These are phyloP conservation scores for Lachnellula subtilissima DNA, from an alignment of 2,329 filamentous ascomycete genomes.

Conservation along the genomic window DNA sequence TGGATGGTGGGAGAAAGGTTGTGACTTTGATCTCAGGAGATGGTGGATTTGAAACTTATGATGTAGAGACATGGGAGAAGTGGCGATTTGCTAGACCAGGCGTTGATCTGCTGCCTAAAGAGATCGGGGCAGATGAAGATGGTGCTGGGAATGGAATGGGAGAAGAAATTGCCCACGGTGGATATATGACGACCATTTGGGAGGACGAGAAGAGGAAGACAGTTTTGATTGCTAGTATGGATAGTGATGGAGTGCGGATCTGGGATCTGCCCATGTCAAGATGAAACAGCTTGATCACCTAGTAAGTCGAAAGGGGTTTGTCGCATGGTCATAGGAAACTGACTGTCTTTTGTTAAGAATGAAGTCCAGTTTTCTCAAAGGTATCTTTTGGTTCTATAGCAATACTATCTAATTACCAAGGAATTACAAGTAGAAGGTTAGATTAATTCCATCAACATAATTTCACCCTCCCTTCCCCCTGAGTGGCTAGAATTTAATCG, in stretches of 20 bases:
- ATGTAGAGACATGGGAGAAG: constrained; percentile 8
- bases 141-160: neutral
- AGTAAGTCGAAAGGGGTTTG: too few species aligned
- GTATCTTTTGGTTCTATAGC: too few species aligned
- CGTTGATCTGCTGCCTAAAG: constrained; percentile 1
- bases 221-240: constrained; percentile 7
- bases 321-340: too few species aligned
- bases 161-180: neutral
- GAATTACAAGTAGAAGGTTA: too few species aligned
- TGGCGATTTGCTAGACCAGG: constrained; percentile 10
- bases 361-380: too few species aligned
- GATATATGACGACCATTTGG: constrained; percentile 7
- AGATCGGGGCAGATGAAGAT: neutral
- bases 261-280: constrained; percentile 9
- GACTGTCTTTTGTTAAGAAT: too few species aligned
- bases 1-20: constrained; percentile 11
- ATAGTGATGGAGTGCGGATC: constrained; percentile 10
- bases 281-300: too few species aligned
- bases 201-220: constrained; percentile 4
- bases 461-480: too few species aligned
- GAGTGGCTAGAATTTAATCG: too few species aligned
- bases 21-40: constrained; percentile 6
- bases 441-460: too few species aligned
- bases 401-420: too few species aligned
- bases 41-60: constrained; percentile 10